Evolutionary conservation across 345 rosid species (phyloP).

Genomic region (Gossypium ekmanianum): DNA sequence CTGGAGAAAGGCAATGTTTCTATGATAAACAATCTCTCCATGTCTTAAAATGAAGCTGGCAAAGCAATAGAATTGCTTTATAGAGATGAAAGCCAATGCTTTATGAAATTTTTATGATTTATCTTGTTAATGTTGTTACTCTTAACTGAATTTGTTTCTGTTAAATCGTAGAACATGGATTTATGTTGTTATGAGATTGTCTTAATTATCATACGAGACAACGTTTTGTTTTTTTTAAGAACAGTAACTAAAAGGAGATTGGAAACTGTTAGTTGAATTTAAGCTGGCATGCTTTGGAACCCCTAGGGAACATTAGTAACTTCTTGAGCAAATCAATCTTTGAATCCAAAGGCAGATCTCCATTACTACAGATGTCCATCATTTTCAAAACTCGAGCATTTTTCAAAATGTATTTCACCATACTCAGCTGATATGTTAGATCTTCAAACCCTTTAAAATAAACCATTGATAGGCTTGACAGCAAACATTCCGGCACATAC

Average conservation of each 20-base stretch:
- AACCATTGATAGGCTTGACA: background rate
- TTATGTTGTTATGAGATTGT: too few relatives aligned
- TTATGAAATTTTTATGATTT: too few relatives aligned
- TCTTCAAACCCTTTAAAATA: constrained; percentile 14
- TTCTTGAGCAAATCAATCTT: background rate
- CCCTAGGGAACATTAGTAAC: constrained; percentile 7
- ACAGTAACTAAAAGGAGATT: background rate
- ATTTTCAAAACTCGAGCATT: background rate
- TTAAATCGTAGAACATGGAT: too few relatives aligned
- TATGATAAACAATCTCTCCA: too few relatives aligned
- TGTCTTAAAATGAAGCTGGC: too few relatives aligned
- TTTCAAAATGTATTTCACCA: background rate
- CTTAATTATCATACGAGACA: background rate
- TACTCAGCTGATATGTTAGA: background rate
- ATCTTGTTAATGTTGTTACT: too few relatives aligned
- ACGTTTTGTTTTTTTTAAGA: background rate
- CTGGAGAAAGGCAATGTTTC: too few relatives aligned
- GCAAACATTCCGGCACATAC: background rate
- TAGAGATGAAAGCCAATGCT: too few relatives aligned
- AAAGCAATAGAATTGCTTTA: too few relatives aligned
- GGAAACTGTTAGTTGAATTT: background rate
- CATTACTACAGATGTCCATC: background rate
- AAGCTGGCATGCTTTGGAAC: constrained; percentile 3
- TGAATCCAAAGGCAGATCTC: background rate
- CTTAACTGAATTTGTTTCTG: too few relatives aligned